Conservation (phyloP, 2,329 filamentous ascomycete species). For the Aureobasidium musti region DNA sequence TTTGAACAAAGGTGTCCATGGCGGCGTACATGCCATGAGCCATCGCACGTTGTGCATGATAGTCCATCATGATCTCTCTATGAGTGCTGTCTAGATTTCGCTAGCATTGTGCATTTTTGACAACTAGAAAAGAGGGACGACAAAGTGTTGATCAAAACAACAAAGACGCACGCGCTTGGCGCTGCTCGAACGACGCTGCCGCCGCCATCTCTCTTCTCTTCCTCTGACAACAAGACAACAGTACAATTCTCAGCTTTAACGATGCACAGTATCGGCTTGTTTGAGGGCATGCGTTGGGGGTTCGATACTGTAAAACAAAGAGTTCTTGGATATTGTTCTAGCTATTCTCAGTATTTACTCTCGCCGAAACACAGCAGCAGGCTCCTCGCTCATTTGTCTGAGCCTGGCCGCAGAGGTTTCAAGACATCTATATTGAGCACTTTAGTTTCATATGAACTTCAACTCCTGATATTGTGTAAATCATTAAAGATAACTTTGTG, state of each 20-base stretch:
- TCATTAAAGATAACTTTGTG: not conserved
- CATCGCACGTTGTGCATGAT: constrained; percentile 51
- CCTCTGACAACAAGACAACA: not conserved
- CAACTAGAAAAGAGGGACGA: not conserved
- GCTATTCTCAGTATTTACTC: not conserved
- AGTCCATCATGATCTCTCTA: not conserved
- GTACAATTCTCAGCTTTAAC: not conserved
- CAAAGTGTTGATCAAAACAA: constrained; percentile 8
- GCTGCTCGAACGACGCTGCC: not conserved
- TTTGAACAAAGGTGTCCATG: constrained; percentile 64
- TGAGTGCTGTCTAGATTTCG: not conserved
- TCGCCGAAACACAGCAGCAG: not conserved
- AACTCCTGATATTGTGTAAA: not conserved
- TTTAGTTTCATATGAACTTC: too few species aligned
- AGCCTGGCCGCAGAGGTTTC: not conserved
- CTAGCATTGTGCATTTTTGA: constrained; percentile 13
- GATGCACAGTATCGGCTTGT: not conserved
- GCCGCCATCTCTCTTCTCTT: not conserved
- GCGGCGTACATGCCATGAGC: constrained; percentile 69
- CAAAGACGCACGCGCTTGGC: constrained; percentile 2
- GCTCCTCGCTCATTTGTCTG: not conserved
- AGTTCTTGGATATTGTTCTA: not conserved
- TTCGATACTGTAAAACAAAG: not conserved
- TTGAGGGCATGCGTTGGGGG: not conserved
- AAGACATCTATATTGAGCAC: not conserved